Evolutionary conservation across 768 basidiomycete species (phyloP), one percentile per base, ranked within the genome.

Genomic region (Tremella mesenterica): DNA sequence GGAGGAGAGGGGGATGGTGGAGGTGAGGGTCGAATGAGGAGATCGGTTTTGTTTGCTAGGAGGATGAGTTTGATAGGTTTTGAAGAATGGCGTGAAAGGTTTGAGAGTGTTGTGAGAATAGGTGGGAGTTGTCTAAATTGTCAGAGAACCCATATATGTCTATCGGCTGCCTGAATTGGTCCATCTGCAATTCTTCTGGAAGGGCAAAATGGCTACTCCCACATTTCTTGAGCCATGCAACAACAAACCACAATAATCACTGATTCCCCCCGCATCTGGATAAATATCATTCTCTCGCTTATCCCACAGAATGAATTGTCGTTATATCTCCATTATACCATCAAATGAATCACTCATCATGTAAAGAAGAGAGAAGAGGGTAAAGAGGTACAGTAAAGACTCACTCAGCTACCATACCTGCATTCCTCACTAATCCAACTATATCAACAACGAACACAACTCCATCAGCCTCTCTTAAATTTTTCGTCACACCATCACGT

Each of bases 361-460:
- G n/a, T n/a, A n/a, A n/a, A n/a, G n/a, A n/a, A n/a, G n/a, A n/a
- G n/a, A n/a, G n/a, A n/a, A n/a, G n/a, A n/a, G n/a, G n/a, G n/a
- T n/a, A n/a, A n/a, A n/a, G n/a, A n/a, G n/a, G 33, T 10, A 41
- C 4, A 20, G 44, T 7, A 21, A 26, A 27, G 27, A 65, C 71
- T 55, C 47, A 73, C 71, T 73, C 69, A 14, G 66, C 69, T 2
- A 71, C 59, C 28, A 30, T 26, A 9, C 58, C 57, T 13, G 61
- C 64, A 53, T 65, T 67, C 50, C 65, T 53, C n/a, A 68, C 56
- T 14, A 71, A 20, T 4, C 54, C 60, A n/a, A 56, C 55, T 25
- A 67, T 53, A 43, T 71, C 71, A 26, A 71, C 63, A 0, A 73
- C 71, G 50, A 71, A 73, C 7, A 73, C 61, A 7, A 61, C 64